Base-by-base conservation (phyloP, 805 yeast species). In the Metschnikowia baotianmanensis region DNA sequence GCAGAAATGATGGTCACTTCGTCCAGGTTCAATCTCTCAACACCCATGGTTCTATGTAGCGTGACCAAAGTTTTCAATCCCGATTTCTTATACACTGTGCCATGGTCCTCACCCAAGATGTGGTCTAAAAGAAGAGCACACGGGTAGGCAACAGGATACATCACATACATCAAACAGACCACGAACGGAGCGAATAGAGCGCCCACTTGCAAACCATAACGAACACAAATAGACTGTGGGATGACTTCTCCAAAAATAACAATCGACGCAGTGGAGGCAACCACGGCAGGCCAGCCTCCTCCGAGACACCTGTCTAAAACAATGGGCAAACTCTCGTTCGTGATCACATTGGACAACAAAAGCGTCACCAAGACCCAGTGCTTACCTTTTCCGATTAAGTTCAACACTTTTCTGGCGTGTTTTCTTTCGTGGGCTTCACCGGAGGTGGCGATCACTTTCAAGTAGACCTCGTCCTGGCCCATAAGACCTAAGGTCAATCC, bases 201-300 rank as follows among this genome's bases (percentile, higher is more conserved):
- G 31, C 99, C 99, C 18, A 91, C 83, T 48, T 86, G 84, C 36
- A 91, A 72, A 1, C 99, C 99, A 59, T 87, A 90, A 31, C 97
- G 74, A 15, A 91, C 99, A 64, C 95, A 88, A 30, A 89, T 72
- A 16, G 93, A 82, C 65, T 91, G 99, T 2, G 99, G 99, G 46
- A 91, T 91, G 53, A 91, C 86, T 59, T 91, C 99, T 46, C 99
- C 99, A 63, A 91, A 91, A 10, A 91, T 76, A 36, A 91, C 97
- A 58, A 91, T 91, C 19, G 90, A 78, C 3, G 85, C 90, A 0
- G 99, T 90, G n/a, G 97, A 83, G 10, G 89, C 76, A 11, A 89
- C 86, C 26, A 91, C 96, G 0, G 99, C 99, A 11, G 93, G 90
- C 85, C 96, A 84, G 1, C 99, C 99, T 31, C 98, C 98, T 34